Evolutionary conservation across 78 protist species (phyloP).

Genomic region (Dictyostelium capitatum): DNA sequence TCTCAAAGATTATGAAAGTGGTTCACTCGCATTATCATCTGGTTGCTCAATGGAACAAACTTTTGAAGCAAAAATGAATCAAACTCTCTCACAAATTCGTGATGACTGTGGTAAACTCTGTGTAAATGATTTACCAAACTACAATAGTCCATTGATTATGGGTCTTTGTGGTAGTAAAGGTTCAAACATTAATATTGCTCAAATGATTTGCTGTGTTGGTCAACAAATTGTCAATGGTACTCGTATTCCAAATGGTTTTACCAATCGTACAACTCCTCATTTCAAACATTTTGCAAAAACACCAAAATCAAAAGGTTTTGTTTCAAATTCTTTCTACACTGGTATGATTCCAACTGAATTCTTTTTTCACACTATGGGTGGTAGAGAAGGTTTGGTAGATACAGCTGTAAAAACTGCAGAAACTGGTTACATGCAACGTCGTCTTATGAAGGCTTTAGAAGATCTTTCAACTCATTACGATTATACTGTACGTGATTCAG

Average conservation of each 20-base stretch:
- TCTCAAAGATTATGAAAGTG: slow-evolving; percentile 85
- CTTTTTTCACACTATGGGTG: slow-evolving; percentile 99
- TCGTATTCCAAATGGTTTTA: slow-evolving; percentile 98
- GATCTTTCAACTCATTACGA: slow-evolving; percentile 97
- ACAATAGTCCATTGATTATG: slow-evolving; percentile 98
- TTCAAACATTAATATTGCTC: slow-evolving; percentile 98
- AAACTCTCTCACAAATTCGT: slow-evolving; percentile 94
- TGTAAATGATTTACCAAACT: slow-evolving; percentile 86
- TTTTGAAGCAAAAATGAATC: slow-evolving; percentile 92
- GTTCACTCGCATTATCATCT: slow-evolving; percentile 83
- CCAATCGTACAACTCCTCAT: slow-evolving; percentile 98
- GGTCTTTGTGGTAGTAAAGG: slow-evolving; percentile 99
- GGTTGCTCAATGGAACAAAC: slow-evolving; percentile 96
- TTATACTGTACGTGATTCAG: slow-evolving; percentile 94
- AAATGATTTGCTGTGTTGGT: slow-evolving; percentile 99
- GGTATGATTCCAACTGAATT: slow-evolving; percentile 98
- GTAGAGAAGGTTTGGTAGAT: slow-evolving; percentile 98
- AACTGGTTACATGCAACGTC: slow-evolving; percentile 99
- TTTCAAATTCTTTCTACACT: slow-evolving; percentile 97
- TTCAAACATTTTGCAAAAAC: slow-evolving; percentile 81
- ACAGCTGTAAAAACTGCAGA: slow-evolving; percentile 99
- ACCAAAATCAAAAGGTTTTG: slow-evolving; percentile 98
- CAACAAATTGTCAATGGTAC: slow-evolving; percentile 98
- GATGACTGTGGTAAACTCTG: slow-evolving; percentile 96
- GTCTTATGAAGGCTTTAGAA: slow-evolving; percentile 96